Percentiles rank a stretch among this genome's conserved stretches.
Conservation (phyloP, 2,329 filamentous ascomycete species). For the Amesomyces nigricolor region DNA sequence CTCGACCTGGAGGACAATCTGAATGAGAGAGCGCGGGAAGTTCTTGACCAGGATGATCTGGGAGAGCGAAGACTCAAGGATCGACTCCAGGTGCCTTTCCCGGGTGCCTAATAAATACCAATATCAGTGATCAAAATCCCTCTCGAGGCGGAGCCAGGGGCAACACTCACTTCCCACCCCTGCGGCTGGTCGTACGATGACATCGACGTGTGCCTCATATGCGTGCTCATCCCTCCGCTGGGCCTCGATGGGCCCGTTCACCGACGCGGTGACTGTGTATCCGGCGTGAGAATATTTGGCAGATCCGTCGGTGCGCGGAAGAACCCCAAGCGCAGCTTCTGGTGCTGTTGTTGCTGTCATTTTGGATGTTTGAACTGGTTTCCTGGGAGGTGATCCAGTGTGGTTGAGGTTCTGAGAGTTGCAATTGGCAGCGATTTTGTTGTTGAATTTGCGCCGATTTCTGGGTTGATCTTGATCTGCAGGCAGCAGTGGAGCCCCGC, state of each 20-base stretch:
- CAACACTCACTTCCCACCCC: constrained; percentile 66
- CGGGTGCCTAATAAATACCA: constrained; percentile 53
- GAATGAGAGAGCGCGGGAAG: constrained; percentile 72
- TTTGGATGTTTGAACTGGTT: not conserved
- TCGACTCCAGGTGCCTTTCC: constrained; percentile 75
- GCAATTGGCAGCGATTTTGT: constrained; percentile 1
- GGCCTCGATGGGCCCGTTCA: constrained; percentile 91
- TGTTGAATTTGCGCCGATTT: constrained; percentile 19
- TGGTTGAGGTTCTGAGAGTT: constrained; percentile 14
- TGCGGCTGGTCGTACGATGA: constrained; percentile 78
- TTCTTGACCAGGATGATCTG: constrained; percentile 69
- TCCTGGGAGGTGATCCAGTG: not conserved
- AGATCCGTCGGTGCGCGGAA: constrained; percentile 73
- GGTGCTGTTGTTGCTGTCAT: constrained; percentile 47
- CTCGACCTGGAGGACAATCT: constrained; percentile 74
- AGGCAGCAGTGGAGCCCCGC: constrained; percentile 18
- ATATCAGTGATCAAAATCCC: constrained; percentile 19
- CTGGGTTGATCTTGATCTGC: constrained; percentile 21
- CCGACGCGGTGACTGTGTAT: constrained; percentile 75
- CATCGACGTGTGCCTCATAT: constrained; percentile 85
- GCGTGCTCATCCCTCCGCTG: constrained; percentile 83
- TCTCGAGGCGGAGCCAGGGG: not conserved
- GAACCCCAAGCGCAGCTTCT: constrained; percentile 48
- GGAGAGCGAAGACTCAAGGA: constrained; percentile 66
- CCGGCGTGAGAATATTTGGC: constrained; percentile 69